Base-by-base conservation (phyloP, 2,329 filamentous ascomycete genomes). In the Biscogniauxia mediterranea region DNA sequence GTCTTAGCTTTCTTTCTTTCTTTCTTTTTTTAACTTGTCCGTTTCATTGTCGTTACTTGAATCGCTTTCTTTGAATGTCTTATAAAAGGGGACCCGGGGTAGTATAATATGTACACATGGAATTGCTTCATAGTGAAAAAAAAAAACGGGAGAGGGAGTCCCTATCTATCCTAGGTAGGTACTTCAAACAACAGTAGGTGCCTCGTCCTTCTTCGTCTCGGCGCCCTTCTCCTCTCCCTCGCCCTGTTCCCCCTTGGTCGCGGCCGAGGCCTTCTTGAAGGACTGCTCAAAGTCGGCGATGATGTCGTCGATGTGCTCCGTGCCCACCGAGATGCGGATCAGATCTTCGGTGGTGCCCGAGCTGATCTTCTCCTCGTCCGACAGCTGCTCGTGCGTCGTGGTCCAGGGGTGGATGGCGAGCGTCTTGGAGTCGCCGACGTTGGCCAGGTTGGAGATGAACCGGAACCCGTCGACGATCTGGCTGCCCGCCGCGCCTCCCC, bases 271-370 rank as follows among this genome's bases (percentile, higher is more conserved):
- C 25, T 85, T 83, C 73, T 86, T 84, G 78, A 97, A 96, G 0
- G 91, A 91, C 81, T 97, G 93, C 77, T 94, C 89, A 74, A 98
- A 97, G 78, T 98, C 94, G 69, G 88, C 90, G 73, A 97, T 95
- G 71, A 98, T 97, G 73, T 98, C 94, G 79, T 97, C 93, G 74
- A 98, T 96, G 76, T 97, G 93, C 80, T 98, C 94, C 0, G 90
- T 96, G 57, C 94, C 94, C 61, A 97, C 93, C 0, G 93, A 97
- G 72, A 98, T 95, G 65, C 94, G 91, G 77, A 98, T 97, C 49
- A 93, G 87, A 73, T 96, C 94, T 83, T 91, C 88, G 17, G 92
- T 95, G 11, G 95, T 92, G 69, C 94, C 94, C 21, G 91, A 94
- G 73, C 80, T 87, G 56, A 83, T 74, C 78, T 88, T 92, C 82